phyloP scores from a whole-genome alignment of 495 filamentous ascomycete genomes.

The Trichocladium uniseriatum region DNA sequence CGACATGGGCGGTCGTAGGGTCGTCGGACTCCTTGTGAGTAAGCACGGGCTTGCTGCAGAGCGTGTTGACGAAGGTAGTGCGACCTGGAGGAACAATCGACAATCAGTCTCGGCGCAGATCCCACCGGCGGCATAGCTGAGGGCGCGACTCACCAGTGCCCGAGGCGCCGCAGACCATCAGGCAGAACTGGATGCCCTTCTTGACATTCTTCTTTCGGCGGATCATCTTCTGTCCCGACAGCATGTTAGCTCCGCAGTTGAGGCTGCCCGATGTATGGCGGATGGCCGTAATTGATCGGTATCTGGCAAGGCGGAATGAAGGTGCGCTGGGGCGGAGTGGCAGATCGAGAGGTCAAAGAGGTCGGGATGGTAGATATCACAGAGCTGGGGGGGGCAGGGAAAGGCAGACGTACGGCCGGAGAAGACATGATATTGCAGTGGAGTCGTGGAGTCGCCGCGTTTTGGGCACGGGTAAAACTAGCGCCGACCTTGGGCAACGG shows the following conservation, averaged over 20 bases:
- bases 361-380: conserved; percentile 3
- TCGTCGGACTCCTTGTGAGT: conserved; percentile 85
- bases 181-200: conserved; percentile 99
- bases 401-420: conserved; percentile 29
- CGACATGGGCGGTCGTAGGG: conserved; percentile 74
- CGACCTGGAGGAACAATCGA: conserved; percentile 50
- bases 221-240: conserved; percentile 67
- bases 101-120: conserved; percentile 16
- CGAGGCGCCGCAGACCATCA: conserved; percentile 99
- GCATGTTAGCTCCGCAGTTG: conserved; percentile 24
- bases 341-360: neutral
- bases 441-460: conserved; percentile 12
- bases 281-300: conserved; percentile 10
- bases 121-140: neutral
- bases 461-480: conserved; percentile 19
- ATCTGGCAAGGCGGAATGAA: neutral
- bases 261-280: neutral
- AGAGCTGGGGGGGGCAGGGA: conserved; percentile 9
- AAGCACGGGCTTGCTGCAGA: conserved; percentile 90
- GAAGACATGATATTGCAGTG: conserved; percentile 28
- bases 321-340: neutral
- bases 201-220: conserved; percentile 99
- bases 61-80: conserved; percentile 98
- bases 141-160: conserved; percentile 69
- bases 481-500: conserved; percentile 13